Evolutionary conservation across 306 rosid species (phyloP), one percentile per base, ranked within the genome.

Genomic region (Medicago truncatula): DNA sequence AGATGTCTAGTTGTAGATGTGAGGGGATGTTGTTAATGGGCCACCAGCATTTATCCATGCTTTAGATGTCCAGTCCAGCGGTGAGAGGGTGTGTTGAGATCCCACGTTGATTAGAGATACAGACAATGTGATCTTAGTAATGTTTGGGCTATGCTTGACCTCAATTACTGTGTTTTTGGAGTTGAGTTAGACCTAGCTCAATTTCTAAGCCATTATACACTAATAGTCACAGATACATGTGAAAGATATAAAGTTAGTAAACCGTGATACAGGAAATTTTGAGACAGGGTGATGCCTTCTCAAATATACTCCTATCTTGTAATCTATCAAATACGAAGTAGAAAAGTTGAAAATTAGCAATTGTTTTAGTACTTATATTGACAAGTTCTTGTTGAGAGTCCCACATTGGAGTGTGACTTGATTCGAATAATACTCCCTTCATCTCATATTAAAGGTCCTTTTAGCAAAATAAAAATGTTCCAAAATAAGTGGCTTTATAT

Each of bases 191-290:
- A 10, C 9, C 15, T 20, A 59, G 25, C 9, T 6, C 59, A 16
- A 16, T 7, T 17, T 28, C 31, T 28, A 28, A 53, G 28, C 17
- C 28, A 54, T 54, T 50, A 49, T 75, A 10, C 76, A 28, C 64
- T 41, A 67, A 21, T 31, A 82, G 47, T 64, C 53, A 28, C 13
- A 66, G 13, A 57, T 65, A 36, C 53, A 21, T n/a, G 78, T 74
- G 74, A 67, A 76, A 58, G 28, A 75, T 49, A 41, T 18, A 49
- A 41, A 41, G 6, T 84, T 39, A 59, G 67, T 70, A 21, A 41
- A 58, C 44, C 43, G 57, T 44, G 46, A 8, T 76, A 9, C 28
- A 47, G 44, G 21, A 38, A 52, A 41, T 43, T 68, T 52, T 15
- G 59, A 69, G 46, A 40, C 74, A 39, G 9, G 53, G n/a, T 58